Evolutionary conservation across 1,284 basidiomycete genomes (phyloP).

Genomic region (Trametes sp.): DNA sequence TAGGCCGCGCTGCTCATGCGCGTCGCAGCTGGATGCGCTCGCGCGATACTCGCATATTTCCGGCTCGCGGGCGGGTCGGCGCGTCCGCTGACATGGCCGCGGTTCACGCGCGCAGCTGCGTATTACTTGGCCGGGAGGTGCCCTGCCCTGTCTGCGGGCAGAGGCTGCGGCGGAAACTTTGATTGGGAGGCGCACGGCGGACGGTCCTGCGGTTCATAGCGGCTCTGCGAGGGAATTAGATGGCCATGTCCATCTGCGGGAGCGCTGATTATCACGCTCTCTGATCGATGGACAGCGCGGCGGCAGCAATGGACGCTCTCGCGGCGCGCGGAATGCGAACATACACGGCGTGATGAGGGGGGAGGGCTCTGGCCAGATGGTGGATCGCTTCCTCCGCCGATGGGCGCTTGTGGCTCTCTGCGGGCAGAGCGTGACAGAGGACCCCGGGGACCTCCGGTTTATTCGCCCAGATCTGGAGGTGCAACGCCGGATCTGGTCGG

Average conservation of each 20-base stretch:
- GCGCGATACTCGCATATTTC: conserved; percentile 24
- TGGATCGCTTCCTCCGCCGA: conserved; percentile 35
- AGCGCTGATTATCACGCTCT: conserved; percentile 28
- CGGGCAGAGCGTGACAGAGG: conserved; percentile 25
- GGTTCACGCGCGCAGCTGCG: background rate
- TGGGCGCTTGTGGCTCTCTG: conserved; percentile 21
- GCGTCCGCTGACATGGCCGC: background rate
- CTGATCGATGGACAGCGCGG: conserved; percentile 26
- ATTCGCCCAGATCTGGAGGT: conserved; percentile 24
- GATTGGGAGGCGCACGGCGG: conserved; percentile 12
- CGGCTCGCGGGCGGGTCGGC: background rate
- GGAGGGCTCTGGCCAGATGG: conserved; percentile 17
- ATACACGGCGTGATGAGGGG: conserved; percentile 10
- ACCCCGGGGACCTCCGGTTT: conserved; percentile 37
- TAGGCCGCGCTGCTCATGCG: conserved; percentile 20
- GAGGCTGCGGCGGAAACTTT: conserved; percentile 11
- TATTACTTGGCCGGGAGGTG: background rate
- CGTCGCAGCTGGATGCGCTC: conserved; percentile 6
- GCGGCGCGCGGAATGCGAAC: conserved; percentile 16
- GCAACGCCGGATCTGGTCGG: conserved; percentile 23
- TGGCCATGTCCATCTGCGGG: conserved; percentile 6
- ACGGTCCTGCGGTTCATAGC: background rate
- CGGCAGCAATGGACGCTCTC: conserved; percentile 20
- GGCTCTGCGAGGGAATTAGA: conserved; percentile 6
- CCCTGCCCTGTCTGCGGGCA: conserved; percentile 1